A percentile compares a stretch with the other conserved stretches of the same genome.
Evolutionary conservation across 192 early-diverging fungal genomes (phyloP).

Genomic region (Backusella luteola): DNA sequence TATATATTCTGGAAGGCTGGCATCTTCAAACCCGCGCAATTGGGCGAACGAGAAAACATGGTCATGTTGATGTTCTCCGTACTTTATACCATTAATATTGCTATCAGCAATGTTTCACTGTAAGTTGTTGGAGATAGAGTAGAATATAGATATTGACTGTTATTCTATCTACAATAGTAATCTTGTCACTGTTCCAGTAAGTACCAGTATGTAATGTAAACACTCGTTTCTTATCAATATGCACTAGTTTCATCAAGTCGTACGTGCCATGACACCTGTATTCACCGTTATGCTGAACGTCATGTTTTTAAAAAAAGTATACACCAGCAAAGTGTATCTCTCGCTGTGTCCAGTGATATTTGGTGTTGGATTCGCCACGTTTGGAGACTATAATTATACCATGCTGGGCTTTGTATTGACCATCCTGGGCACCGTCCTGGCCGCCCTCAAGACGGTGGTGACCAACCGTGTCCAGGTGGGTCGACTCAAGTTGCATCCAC

Average conservation of each 20-base stretch:
- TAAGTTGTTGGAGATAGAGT: constrained; percentile 42
- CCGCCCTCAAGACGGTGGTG: constrained; percentile 78
- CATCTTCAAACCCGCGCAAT: constrained; percentile 48
- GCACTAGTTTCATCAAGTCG: constrained; percentile 72
- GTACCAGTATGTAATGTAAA: background rate
- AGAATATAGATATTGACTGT: constrained; percentile 20
- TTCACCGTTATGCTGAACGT: constrained; percentile 71
- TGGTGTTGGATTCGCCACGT: constrained; percentile 82
- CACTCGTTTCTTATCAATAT: background rate
- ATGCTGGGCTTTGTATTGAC: constrained; percentile 74
- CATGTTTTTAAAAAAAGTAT: constrained; percentile 56
- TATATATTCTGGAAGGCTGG: constrained; percentile 46
- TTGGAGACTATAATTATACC: constrained; percentile 79
- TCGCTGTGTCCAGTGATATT: constrained; percentile 66
- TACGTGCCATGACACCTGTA: constrained; percentile 79
- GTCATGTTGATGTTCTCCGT: constrained; percentile 77
- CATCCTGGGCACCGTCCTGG: constrained; percentile 73
- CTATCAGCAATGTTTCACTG: constrained; percentile 80
- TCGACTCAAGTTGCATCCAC: constrained; percentile 71
- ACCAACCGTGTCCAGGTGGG: constrained; percentile 84
- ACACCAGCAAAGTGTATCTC: constrained; percentile 54
- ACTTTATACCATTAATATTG: constrained; percentile 90
- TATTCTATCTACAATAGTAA: background rate
- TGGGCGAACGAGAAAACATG: constrained; percentile 58
- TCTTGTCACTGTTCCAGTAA: constrained; percentile 40